A percentile compares a stretch with the other conserved stretches of the same genome.
phyloP scores from a whole-genome alignment of 2,329 filamentous ascomycete genomes.

The Phyllosticta citriasiana region DNA sequence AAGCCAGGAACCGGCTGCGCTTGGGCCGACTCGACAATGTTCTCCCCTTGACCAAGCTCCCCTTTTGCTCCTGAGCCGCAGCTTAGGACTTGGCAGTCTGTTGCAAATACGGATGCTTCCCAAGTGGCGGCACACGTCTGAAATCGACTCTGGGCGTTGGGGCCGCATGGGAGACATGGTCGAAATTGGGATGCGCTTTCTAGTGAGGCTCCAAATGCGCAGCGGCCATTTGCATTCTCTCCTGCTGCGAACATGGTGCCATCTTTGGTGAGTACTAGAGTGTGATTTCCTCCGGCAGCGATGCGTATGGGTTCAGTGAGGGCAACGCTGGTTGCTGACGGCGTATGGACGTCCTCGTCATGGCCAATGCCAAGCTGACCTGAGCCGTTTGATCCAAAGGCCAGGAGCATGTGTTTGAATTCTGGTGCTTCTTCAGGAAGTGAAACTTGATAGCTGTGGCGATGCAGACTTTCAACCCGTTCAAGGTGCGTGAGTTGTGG shows the following conservation, averaged over 20 bases:
- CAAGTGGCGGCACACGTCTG: conserved; percentile 60
- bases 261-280: conserved; percentile 54
- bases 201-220: neutral
- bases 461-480: no score
- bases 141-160: neutral
- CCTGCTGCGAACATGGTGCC: conserved; percentile 58
- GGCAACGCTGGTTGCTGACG: conserved; percentile 11
- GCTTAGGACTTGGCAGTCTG: conserved; percentile 48
- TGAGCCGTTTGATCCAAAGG: conserved; percentile 44
- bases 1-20: conserved; percentile 53
- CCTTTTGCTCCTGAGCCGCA: conserved; percentile 61
- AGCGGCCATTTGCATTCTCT: conserved; percentile 38
- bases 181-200: neutral
- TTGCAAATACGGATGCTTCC: conserved; percentile 55
- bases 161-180: neutral
- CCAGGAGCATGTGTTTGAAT: conserved; percentile 24
- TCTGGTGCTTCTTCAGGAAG: neutral
- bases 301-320: conserved; percentile 23
- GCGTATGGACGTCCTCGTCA: conserved; percentile 30
- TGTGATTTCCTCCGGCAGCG: conserved; percentile 75
- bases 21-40: conserved; percentile 17
- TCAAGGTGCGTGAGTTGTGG: no score
- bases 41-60: conserved; percentile 55
- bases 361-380: conserved; percentile 42
- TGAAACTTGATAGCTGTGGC: neutral